Conservation (phyloP, 169 alveolate genomes). For the Plasmodium vivax region DNA sequence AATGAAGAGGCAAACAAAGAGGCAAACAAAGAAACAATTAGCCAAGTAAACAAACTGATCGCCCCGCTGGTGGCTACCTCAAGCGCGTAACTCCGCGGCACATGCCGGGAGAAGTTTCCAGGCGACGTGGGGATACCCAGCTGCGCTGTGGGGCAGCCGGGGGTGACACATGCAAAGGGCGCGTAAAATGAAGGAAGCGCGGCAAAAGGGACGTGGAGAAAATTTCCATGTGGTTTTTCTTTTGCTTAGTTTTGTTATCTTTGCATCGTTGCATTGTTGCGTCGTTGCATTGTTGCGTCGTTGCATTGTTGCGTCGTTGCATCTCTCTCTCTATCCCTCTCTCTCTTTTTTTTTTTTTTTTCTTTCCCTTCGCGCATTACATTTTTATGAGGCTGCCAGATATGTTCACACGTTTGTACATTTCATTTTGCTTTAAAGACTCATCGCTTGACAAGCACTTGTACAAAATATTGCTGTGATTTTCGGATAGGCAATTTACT, state of each 20-base stretch:
- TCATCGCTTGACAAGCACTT: conserved; percentile 68
- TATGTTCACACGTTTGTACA: conserved; percentile 38
- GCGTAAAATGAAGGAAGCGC: background rate
- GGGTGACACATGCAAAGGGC: background rate
- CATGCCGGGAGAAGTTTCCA: background rate
- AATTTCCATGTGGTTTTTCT: background rate
- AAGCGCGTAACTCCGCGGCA: background rate
- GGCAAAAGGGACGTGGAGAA: background rate
- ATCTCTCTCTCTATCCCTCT: background rate
- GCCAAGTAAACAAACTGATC: background rate
- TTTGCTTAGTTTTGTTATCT: background rate
- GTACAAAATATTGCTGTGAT: conserved; percentile 42
- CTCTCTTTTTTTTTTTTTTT: background rate
- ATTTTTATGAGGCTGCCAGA: conserved; percentile 50
- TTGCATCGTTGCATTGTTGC: background rate
- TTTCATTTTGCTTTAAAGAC: conserved; percentile 45
- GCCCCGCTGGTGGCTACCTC: background rate
- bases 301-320: background rate
- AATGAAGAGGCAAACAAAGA: too few species aligned
- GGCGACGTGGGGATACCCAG: background rate
- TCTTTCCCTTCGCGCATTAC: background rate
- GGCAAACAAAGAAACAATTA: background rate
- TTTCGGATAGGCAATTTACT: conserved; percentile 50
- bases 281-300: background rate
- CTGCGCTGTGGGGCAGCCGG: background rate